Conservation (phyloP, 2,329 filamentous ascomycete genomes). For the Cladophialophora exuberans region DNA sequence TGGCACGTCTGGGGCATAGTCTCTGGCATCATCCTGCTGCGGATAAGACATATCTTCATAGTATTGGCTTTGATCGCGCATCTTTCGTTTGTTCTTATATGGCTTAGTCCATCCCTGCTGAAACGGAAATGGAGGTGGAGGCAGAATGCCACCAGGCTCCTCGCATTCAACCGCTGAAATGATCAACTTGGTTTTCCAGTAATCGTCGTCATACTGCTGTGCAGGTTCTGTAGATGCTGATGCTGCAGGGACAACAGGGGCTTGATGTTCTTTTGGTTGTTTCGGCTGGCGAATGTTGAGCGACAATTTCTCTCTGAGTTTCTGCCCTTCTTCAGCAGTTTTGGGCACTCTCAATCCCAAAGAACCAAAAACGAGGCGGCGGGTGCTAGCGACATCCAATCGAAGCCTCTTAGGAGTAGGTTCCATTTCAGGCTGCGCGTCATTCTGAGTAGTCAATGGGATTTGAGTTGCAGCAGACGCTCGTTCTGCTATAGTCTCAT, state of each 20-base stretch:
- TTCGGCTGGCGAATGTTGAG: slow-evolving; percentile 36
- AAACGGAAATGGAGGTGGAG: slow-evolving; percentile 85
- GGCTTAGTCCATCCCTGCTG: slow-evolving; percentile 72
- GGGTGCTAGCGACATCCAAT: slow-evolving; percentile 64
- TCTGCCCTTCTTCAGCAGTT: slow-evolving; percentile 68
- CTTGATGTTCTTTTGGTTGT: neutral
- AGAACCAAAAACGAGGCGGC: slow-evolving; percentile 71
- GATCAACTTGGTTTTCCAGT: slow-evolving; percentile 74
- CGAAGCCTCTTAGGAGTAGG: slow-evolving; percentile 41
- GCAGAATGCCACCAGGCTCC: slow-evolving; percentile 68
- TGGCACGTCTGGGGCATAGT: slow-evolving; percentile 36
- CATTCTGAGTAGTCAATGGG: neutral
- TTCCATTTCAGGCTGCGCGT: neutral
- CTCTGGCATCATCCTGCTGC: slow-evolving; percentile 44
- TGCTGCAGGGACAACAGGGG: slow-evolving; percentile 1
- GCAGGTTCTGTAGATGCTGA: slow-evolving; percentile 41
- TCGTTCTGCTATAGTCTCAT: neutral
- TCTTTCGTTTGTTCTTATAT: slow-evolving; percentile 19
- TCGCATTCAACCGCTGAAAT: slow-evolving; percentile 84
- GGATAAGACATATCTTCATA: slow-evolving; percentile 35
- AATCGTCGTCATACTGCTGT: slow-evolving; percentile 48
- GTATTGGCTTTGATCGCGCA: slow-evolving; percentile 23
- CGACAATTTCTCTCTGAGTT: slow-evolving; percentile 59
- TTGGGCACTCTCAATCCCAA: slow-evolving; percentile 71
- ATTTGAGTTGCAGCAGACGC: neutral